Conservation (phyloP, 352 stramenopile genomes). For the Pythium aphanidermatum region DNA sequence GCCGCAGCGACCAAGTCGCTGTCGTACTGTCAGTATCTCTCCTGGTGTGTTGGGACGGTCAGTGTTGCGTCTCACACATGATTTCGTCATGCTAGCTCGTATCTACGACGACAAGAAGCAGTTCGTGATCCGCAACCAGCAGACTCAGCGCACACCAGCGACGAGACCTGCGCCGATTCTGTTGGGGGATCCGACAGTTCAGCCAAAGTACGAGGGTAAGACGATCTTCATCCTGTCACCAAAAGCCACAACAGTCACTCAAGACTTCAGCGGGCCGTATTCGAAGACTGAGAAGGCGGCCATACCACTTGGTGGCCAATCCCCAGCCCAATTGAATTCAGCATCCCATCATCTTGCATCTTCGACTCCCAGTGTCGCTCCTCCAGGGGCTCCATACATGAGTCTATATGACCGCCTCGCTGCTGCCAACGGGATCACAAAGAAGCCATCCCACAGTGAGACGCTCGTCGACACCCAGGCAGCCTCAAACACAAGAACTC, state of each 20-base stretch:
- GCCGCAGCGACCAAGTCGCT: slow-evolving; percentile 39
- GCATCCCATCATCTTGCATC: slow-evolving; percentile 6
- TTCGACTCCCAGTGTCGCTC: slow-evolving; percentile 1
- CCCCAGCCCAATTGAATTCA: too few species aligned
- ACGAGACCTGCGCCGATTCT: slow-evolving; percentile 32
- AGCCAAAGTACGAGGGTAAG: slow-evolving; percentile 38
- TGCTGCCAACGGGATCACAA: slow-evolving; percentile 33
- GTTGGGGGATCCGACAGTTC: slow-evolving; percentile 23
- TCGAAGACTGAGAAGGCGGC: too few species aligned
- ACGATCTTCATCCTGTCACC: slow-evolving; percentile 52
- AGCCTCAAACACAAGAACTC: neutral
- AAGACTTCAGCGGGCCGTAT: slow-evolving; percentile 18
- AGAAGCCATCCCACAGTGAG: slow-evolving; percentile 1
- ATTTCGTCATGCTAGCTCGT: slow-evolving; percentile 26
- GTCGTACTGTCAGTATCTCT: slow-evolving; percentile 46
- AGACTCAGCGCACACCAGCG: slow-evolving; percentile 30
- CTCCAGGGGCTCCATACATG: slow-evolving; percentile 29
- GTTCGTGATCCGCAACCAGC: slow-evolving; percentile 57
- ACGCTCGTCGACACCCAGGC: neutral
- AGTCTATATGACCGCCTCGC: slow-evolving; percentile 66
- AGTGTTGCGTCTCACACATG: neutral
- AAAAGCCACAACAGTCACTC: slow-evolving; percentile 20
- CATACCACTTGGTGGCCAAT: too few species aligned
- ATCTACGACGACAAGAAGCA: slow-evolving; percentile 82
- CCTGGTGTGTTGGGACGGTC: neutral